Conservation (phyloP, 2,329 filamentous ascomycete species). For the Pseudogymnoascus sp. region DNA sequence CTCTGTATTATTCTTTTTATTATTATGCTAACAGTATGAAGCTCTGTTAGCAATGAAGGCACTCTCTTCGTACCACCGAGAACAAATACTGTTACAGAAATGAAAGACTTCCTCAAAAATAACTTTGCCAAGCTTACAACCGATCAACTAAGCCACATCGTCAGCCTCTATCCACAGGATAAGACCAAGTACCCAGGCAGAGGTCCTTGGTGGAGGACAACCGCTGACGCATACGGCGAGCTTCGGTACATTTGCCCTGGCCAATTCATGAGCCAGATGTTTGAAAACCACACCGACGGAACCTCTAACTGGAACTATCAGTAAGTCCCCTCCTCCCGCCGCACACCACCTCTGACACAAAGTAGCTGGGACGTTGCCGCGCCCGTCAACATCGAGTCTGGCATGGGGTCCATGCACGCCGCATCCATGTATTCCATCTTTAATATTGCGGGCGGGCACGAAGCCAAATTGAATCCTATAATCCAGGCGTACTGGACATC, state of each 20-base stretch:
- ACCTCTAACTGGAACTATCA: slow-evolving; percentile 56
- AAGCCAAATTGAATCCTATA: slow-evolving; percentile 49
- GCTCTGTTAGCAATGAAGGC: slow-evolving; percentile 58
- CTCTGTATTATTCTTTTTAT: not conserved
- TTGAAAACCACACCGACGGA: slow-evolving; percentile 1
- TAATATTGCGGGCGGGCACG: slow-evolving; percentile 53
- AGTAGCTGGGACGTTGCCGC: slow-evolving; percentile 50
- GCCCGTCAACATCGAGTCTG: slow-evolving; percentile 40
- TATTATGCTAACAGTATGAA: not conserved
- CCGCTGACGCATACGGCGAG: slow-evolving; percentile 54
- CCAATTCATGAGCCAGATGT: slow-evolving; percentile 38
- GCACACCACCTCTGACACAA: slow-evolving; percentile 12
- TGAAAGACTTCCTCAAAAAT: slow-evolving; percentile 47
- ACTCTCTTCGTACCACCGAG: slow-evolving; percentile 49
- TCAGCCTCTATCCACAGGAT: slow-evolving; percentile 46
- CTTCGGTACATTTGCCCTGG: slow-evolving; percentile 58
- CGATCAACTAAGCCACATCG: slow-evolving; percentile 43
- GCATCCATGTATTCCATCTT: slow-evolving; percentile 61
- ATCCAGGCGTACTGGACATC: slow-evolving; percentile 68
- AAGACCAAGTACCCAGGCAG: slow-evolving; percentile 35
- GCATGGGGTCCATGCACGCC: slow-evolving; percentile 59
- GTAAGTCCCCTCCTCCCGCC: slow-evolving; percentile 22
- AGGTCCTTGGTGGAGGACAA: slow-evolving; percentile 52
- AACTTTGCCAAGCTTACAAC: slow-evolving; percentile 50
- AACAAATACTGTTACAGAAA: slow-evolving; percentile 40